These are phyloP conservation scores for Pyrenopolyporus hunteri DNA, from an alignment of 495 filamentous ascomycete species.

Conservation along the genomic window DNA sequence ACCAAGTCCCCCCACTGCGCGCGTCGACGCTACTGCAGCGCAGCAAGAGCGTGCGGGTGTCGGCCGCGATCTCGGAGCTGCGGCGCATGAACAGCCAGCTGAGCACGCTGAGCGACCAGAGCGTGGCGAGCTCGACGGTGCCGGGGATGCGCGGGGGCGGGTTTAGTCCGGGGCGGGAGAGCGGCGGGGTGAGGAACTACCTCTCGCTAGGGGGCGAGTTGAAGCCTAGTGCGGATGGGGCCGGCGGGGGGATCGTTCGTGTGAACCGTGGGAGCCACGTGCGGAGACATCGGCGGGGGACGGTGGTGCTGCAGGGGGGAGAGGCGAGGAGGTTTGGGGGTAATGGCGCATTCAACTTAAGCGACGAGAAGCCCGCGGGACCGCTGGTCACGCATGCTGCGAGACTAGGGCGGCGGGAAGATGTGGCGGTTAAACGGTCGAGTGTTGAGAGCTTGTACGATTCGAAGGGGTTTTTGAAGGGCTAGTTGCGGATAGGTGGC, in stretches of 20 bases:
- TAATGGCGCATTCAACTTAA: not conserved
- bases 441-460: conserved; percentile 49
- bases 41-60: conserved; percentile 32
- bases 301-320: conserved; percentile 25
- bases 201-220: conserved; percentile 33
- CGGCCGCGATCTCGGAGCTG: conserved; percentile 40
- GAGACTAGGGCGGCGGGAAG: conserved; percentile 18
- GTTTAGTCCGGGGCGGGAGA: conserved; percentile 32
- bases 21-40: conserved; percentile 11
- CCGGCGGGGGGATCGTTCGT: too few species aligned
- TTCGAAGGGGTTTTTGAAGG: conserved; percentile 51
- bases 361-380: conserved; percentile 8
- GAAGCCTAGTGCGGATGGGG: not conserved
- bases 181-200: conserved; percentile 39
- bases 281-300: conserved; percentile 16
- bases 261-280: not conserved
- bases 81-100: conserved; percentile 46
- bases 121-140: conserved; percentile 41
- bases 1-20: conserved; percentile 32
- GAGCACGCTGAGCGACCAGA: conserved; percentile 40
- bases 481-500: conserved; percentile 1
- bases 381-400: conserved; percentile 15
- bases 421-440: conserved; percentile 7
- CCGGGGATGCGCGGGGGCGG: conserved; percentile 41
- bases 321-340: conserved; percentile 18